phyloP scores from a whole-genome alignment of 1,139 yeast genomes.

The Hyphopichia fennica region DNA sequence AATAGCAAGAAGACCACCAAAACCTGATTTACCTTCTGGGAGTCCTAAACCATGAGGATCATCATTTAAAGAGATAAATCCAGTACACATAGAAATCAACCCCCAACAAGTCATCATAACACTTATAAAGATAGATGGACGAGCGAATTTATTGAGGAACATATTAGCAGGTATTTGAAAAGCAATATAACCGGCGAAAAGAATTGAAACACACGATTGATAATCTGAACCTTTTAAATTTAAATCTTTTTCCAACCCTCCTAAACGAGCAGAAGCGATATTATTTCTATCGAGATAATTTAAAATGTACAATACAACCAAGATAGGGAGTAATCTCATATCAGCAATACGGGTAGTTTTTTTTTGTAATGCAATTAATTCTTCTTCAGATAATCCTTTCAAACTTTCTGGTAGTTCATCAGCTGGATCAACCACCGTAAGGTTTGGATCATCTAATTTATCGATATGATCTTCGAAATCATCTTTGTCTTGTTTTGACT shows the following conservation, averaged over 20 bases:
- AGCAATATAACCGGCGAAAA: slow-evolving; percentile 61
- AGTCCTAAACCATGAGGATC: slow-evolving; percentile 11
- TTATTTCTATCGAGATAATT: slow-evolving; percentile 61
- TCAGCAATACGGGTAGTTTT: slow-evolving; percentile 49
- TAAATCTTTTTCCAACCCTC: slow-evolving; percentile 54
- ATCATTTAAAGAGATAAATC: slow-evolving; percentile 14
- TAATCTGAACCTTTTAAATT: slow-evolving; percentile 49
- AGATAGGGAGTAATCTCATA: slow-evolving; percentile 53
- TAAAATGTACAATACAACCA: slow-evolving; percentile 52
- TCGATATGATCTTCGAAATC: neutral
- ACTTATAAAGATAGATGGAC: slow-evolving; percentile 52
- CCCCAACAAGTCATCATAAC: slow-evolving; percentile 57
- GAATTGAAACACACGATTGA: slow-evolving; percentile 55
- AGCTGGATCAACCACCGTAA: neutral
- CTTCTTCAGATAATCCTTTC: slow-evolving; percentile 32
- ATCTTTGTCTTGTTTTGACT: neutral
- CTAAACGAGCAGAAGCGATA: slow-evolving; percentile 62
- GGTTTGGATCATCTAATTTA: neutral
- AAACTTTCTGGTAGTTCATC: slow-evolving; percentile 30
- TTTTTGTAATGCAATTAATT: slow-evolving; percentile 36
- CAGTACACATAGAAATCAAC: slow-evolving; percentile 47
- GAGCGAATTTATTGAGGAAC: slow-evolving; percentile 48
- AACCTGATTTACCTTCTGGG: slow-evolving; percentile 19
- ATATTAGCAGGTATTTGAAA: slow-evolving; percentile 59
- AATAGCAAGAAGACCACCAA: slow-evolving; percentile 44